phyloP scores from a whole-genome alignment of 805 yeast genomes.

The Metschnikowia matae region DNA sequence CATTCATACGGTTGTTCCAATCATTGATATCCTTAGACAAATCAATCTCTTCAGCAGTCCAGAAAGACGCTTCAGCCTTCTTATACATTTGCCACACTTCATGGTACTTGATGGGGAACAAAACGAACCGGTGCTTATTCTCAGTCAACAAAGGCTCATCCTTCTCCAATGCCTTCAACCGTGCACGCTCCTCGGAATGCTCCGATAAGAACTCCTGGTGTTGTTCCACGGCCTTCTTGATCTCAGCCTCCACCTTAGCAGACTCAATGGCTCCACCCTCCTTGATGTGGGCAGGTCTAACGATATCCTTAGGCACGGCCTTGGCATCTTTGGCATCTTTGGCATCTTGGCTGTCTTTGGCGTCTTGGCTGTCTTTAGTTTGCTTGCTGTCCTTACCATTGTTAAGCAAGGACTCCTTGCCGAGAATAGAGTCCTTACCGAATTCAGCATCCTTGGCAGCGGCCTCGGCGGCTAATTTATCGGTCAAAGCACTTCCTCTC shows the following conservation, averaged over 20 bases:
- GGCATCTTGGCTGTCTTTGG: no score
- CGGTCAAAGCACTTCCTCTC: constrained; percentile 37
- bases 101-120: constrained; percentile 94
- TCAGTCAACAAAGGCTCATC: constrained; percentile 86
- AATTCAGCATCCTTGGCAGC: constrained; percentile 15
- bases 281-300: constrained; percentile 16
- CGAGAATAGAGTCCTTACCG: constrained; percentile 18
- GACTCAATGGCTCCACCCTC: constrained; percentile 20
- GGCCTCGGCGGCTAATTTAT: constrained; percentile 38
- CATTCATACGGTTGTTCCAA: constrained; percentile 87
- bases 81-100: constrained; percentile 99
- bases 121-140: constrained; percentile 83
- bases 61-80: constrained; percentile 98
- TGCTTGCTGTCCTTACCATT: constrained; percentile 1
- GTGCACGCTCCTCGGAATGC: constrained; percentile 69
- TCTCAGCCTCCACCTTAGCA: constrained; percentile 23
- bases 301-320: constrained; percentile 17
- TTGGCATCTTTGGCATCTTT: constrained; percentile 11
- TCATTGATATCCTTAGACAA: constrained; percentile 85
- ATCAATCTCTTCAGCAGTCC: constrained; percentile 99
- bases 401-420: constrained; percentile 13
- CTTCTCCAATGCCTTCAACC: constrained; percentile 69
- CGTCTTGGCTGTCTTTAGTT: no score
- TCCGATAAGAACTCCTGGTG: constrained; percentile 56
- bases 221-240: constrained; percentile 23